phyloP scores from a whole-genome alignment of 768 basidiomycete species.

The Calocybe gangraenosa region DNA sequence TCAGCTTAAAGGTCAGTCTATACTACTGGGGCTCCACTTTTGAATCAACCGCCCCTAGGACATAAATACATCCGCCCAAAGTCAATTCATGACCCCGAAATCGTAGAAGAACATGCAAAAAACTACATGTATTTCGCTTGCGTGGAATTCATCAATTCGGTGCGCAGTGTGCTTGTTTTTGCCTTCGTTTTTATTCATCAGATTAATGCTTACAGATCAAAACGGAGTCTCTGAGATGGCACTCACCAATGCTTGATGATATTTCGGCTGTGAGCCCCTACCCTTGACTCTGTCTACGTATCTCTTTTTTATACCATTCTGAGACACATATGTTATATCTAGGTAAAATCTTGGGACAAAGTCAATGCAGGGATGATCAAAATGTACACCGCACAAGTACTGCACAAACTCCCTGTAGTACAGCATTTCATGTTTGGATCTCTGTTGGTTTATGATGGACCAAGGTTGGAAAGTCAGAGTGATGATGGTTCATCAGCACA shows the following conservation, averaged over 20 bases:
- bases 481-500: slow-evolving; percentile 21
- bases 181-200: not conserved
- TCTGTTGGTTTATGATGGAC: slow-evolving; percentile 66
- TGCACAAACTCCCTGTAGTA: slow-evolving; percentile 91
- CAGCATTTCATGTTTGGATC: slow-evolving; percentile 96
- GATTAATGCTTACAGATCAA: slow-evolving; percentile 62
- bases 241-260: slow-evolving; percentile 98
- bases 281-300: not conserved
- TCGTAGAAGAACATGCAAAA: slow-evolving; percentile 87
- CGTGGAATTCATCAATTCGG: slow-evolving; percentile 93
- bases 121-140: slow-evolving; percentile 98
- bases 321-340: not conserved
- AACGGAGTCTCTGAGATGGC: slow-evolving; percentile 93
- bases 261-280: slow-evolving; percentile 68
- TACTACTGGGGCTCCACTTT: not conserved
- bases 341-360: slow-evolving; percentile 93
- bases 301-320: not conserved
- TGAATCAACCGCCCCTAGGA: slow-evolving; percentile 35
- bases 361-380: slow-evolving; percentile 96
- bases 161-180: slow-evolving; percentile 35
- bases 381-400: slow-evolving; percentile 95
- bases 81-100: slow-evolving; percentile 86
- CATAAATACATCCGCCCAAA: slow-evolving; percentile 91
- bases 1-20: slow-evolving; percentile 56
- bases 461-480: slow-evolving; percentile 14